Evolutionary conservation across 2,329 filamentous ascomycete genomes (phyloP), one percentile per base, ranked within the genome.

Genomic region (Rutstroemia sp.): DNA sequence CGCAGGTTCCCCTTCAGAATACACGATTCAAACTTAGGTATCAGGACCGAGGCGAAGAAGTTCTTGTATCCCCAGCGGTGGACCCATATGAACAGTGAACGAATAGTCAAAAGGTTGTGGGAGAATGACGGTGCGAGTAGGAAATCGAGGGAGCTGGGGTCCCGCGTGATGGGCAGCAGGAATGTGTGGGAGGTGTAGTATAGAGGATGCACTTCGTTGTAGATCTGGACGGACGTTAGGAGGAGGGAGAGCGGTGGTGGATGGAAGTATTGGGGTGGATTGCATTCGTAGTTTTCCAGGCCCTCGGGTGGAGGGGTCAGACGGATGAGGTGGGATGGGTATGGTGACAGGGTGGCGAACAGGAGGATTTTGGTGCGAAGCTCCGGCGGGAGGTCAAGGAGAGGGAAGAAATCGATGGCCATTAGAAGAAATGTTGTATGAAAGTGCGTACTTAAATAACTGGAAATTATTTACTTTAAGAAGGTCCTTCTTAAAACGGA

Each of bases 311-410:
- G 9, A 12, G 12, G 4, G n/a, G 21, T 16, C 10, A n/a, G 5
- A 5, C 5, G 19, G 14, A 38, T 23, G 30, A 6, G 48, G 6
- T 39, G 16, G 21, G 8, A 19, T 23, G 48, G 58, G 16, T 55
- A 17, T 16, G 56, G 57, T 17, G 51, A 56, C 30, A 49, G 46
- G 57, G 51, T 45, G 34, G 60, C 41, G 4, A 58, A 23, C 30
- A 58, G 57, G 48, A 67, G 67, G n/a, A 69, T 66, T 44, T 63
- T 63, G 21, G 46, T 42, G 8, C 65, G 61, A 17, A 69, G 61
- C 51, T 69, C 65, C 4, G 63, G 60, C 8, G 67, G 65, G 6
- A 69, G 62, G 12, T 64, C 61, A 37, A 68, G 63, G 27, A 69
- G 34, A 17, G 9, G 19, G 38, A 34, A 19, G 39, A 23, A 12